These are phyloP conservation scores for Diplodia scrobiculata DNA, from an alignment of 2,329 filamentous ascomycete species.

Conservation along the genomic window DNA sequence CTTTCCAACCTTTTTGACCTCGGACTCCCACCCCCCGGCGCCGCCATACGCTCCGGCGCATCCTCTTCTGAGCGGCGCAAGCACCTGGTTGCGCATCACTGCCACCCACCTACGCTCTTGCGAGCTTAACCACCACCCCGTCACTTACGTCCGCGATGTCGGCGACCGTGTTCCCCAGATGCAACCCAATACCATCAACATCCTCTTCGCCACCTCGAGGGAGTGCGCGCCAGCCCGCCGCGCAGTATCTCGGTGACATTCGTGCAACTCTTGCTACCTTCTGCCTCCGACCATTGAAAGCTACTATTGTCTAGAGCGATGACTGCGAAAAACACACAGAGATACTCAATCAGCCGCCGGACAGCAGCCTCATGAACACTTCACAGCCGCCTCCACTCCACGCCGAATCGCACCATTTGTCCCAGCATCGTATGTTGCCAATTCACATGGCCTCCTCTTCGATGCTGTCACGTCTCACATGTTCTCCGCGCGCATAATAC, in stretches of 20 bases:
- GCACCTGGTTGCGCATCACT: no score
- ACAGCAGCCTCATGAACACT: no score
- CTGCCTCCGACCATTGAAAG: no score
- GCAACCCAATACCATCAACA: conserved; percentile 30
- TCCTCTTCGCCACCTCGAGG: conserved; percentile 31
- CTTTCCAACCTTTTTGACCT: no score
- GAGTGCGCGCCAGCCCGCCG: conserved; percentile 41
- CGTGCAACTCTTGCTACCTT: conserved; percentile 34
- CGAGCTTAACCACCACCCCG: conserved; percentile 35
- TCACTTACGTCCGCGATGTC: conserved; percentile 32
- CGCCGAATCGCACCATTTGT: no score
- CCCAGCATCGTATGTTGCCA: not conserved
- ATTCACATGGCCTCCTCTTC: not conserved
- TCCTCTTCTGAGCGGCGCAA: no score
- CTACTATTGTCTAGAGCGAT: no score
- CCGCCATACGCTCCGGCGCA: no score
- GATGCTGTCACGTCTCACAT: not conserved
- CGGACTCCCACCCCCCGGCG: no score
- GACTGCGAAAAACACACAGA: no score
- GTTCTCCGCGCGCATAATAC: not conserved
- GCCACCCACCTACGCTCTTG: conserved; percentile 30
- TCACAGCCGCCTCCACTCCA: no score
- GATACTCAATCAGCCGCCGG: no score
- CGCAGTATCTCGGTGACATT: conserved; percentile 41
- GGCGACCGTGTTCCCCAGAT: conserved; percentile 35